Percentiles rank a stretch among this genome's conserved stretches.
phyloP scores from a whole-genome alignment of 768 basidiomycete species.

The Suillus weaverae region DNA sequence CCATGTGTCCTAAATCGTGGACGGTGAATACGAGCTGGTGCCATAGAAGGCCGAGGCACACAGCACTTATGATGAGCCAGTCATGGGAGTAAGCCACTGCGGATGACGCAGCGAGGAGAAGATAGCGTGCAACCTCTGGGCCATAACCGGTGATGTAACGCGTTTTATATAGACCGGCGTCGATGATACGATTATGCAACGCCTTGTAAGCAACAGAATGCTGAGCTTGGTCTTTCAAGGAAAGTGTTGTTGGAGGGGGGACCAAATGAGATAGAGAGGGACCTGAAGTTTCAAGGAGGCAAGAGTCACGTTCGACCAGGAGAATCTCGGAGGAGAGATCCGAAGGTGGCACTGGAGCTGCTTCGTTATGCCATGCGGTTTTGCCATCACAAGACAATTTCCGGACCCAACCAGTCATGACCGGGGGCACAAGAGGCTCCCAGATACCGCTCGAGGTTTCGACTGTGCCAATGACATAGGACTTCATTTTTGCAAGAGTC shows the following conservation, averaged over 20 bases:
- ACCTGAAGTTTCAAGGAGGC: constrained; percentile 30
- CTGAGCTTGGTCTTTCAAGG: constrained; percentile 55
- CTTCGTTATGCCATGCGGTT: constrained; percentile 63
- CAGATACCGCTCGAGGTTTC: constrained; percentile 53
- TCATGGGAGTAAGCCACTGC: constrained; percentile 58
- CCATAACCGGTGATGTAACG: constrained; percentile 88
- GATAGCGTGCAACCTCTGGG: constrained; percentile 81
- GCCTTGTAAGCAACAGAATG: constrained; percentile 79
- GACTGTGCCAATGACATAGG: constrained; percentile 71
- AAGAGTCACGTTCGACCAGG: constrained; percentile 47
- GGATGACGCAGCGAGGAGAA: constrained; percentile 57
- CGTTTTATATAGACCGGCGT: constrained; percentile 83
- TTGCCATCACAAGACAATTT: constrained; percentile 46
- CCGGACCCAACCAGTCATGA: constrained; percentile 82
- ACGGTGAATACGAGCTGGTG: constrained; percentile 92
- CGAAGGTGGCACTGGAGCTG: constrained; percentile 40
- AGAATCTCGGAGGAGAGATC: constrained; percentile 56
- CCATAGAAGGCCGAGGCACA: constrained; percentile 87
- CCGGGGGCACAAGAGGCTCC: constrained; percentile 82
- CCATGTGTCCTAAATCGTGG: constrained; percentile 95
- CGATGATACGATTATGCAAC: constrained; percentile 70
- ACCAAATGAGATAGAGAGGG: constrained; percentile 47
- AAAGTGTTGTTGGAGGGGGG: constrained; percentile 54
- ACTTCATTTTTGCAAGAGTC: constrained; percentile 29
- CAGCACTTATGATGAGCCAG: constrained; percentile 74